phyloP scores from a whole-genome alignment of 2,329 filamentous ascomycete species.

The Aspergillus pseudonomiae region DNA sequence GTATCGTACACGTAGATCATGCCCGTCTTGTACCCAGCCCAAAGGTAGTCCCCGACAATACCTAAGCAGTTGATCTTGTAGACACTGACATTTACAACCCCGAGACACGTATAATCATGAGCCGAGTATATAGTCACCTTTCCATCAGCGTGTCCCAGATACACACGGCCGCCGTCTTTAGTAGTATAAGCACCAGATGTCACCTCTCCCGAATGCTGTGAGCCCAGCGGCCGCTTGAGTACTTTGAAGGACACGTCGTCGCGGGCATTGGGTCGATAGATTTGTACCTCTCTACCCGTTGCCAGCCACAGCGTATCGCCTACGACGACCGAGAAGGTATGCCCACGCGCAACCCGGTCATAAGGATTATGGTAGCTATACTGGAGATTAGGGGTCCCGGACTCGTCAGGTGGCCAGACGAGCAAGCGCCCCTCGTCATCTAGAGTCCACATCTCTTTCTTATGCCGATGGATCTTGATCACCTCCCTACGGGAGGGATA shows the following conservation, averaged over 20 bases:
- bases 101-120: slow-evolving; percentile 74
- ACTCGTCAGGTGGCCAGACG: slow-evolving; percentile 80
- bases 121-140: slow-evolving; percentile 93
- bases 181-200: slow-evolving; percentile 79
- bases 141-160: slow-evolving; percentile 89
- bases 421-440: slow-evolving; percentile 86
- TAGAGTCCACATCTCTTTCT: slow-evolving; percentile 89
- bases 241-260: slow-evolving; percentile 74
- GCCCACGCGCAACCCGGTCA: slow-evolving; percentile 77
- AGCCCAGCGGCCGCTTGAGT: slow-evolving; percentile 68
- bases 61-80: slow-evolving; percentile 93
- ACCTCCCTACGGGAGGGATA: slow-evolving; percentile 81
- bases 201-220: slow-evolving; percentile 79
- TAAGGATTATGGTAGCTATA: slow-evolving; percentile 68
- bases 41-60: slow-evolving; percentile 79
- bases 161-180: slow-evolving; percentile 76
- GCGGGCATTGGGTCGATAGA: slow-evolving; percentile 75
- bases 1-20: slow-evolving; percentile 94
- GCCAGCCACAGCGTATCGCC: slow-evolving; percentile 86
- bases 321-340: slow-evolving; percentile 87
- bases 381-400: slow-evolving; percentile 72
- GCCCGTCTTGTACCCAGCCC: slow-evolving; percentile 93
- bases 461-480: slow-evolving; percentile 81
- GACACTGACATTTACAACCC: slow-evolving; percentile 80
- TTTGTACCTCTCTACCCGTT: slow-evolving; percentile 79